These are phyloP conservation scores for Pulicaria dysenterica DNA, from an alignment of 129 eudicot species.

Conservation along the genomic window DNA sequence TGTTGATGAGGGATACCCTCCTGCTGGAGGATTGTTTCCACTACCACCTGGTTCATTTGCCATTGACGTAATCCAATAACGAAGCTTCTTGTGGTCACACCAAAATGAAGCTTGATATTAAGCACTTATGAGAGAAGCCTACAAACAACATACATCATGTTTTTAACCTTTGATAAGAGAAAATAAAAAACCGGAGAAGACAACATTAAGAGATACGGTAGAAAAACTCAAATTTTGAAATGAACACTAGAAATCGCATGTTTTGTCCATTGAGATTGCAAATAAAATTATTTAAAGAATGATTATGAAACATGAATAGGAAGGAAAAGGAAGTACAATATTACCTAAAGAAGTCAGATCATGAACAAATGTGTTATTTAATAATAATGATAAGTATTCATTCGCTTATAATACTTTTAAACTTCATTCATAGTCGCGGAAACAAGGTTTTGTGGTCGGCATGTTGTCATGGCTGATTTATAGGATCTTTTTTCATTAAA, in stretches of 20 bases:
- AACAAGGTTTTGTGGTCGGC: slow-evolving; percentile 23
- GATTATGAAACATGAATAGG: neutral
- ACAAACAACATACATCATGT: slow-evolving; percentile 16
- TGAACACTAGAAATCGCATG: slow-evolving; percentile 1
- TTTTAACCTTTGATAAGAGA: neutral
- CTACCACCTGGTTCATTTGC: slow-evolving; percentile 22
- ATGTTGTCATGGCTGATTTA: slow-evolving; percentile 24
- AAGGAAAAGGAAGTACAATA: neutral
- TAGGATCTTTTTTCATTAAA: slow-evolving; percentile 26
- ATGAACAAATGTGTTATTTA: neutral
- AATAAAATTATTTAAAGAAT: neutral
- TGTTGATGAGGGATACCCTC: slow-evolving; percentile 18
- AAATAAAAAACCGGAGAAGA: neutral
- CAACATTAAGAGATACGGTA: neutral
- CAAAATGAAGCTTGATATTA: neutral
- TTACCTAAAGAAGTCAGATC: slow-evolving; percentile 10
- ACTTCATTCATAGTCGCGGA: neutral
- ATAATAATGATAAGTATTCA: neutral
- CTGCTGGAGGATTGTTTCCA: slow-evolving; percentile 20
- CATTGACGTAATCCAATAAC: slow-evolving; percentile 25
- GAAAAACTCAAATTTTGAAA: neutral
- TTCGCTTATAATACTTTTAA: neutral
- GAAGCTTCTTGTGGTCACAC: neutral
- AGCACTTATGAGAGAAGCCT: neutral
- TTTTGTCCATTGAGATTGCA: neutral